Evolutionary conservation across 768 basidiomycete genomes (phyloP).

Genomic region (Tricholoma bakamatsutake): DNA sequence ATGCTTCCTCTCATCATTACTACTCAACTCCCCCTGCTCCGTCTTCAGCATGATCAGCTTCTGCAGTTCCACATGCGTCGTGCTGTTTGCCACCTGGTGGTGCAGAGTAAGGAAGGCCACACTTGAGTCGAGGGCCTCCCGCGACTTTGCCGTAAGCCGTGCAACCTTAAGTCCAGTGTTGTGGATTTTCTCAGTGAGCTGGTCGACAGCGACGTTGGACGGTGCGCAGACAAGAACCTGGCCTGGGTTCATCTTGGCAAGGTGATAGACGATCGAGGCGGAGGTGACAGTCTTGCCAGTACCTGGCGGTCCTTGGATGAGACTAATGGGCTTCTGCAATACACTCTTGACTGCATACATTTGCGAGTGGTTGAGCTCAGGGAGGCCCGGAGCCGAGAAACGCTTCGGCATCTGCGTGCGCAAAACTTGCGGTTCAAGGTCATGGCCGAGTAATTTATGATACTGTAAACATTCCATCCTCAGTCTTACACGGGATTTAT

Average conservation of each 20-base stretch:
- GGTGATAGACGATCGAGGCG: slow-evolving; percentile 96
- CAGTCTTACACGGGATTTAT: not conserved
- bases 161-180: slow-evolving; percentile 98
- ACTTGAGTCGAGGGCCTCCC: slow-evolving; percentile 96
- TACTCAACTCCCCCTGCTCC: slow-evolving; percentile 95
- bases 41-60: slow-evolving; percentile 98
- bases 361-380: slow-evolving; percentile 98
- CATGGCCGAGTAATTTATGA: slow-evolving; percentile 97
- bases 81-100: slow-evolving; percentile 95
- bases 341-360: slow-evolving; percentile 99
- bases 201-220: slow-evolving; percentile 98
- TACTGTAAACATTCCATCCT: slow-evolving; percentile 49
- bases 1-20: slow-evolving; percentile 96
- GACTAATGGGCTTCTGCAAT: slow-evolving; percentile 92
- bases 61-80: slow-evolving; percentile 93
- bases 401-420: slow-evolving; percentile 94
- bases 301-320: slow-evolving; percentile 98
- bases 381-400: slow-evolving; percentile 95
- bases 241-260: slow-evolving; percentile 99
- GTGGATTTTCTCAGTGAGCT: slow-evolving; percentile 98
- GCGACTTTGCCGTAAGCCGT: slow-evolving; percentile 94
- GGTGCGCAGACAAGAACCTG: slow-evolving; percentile 99
- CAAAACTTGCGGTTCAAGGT: slow-evolving; percentile 89
- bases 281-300: slow-evolving; percentile 99
- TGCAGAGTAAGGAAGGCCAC: slow-evolving; percentile 92